Conservation (phyloP, 202 grass and related monocot species). For the Panicum hallii region DNA sequence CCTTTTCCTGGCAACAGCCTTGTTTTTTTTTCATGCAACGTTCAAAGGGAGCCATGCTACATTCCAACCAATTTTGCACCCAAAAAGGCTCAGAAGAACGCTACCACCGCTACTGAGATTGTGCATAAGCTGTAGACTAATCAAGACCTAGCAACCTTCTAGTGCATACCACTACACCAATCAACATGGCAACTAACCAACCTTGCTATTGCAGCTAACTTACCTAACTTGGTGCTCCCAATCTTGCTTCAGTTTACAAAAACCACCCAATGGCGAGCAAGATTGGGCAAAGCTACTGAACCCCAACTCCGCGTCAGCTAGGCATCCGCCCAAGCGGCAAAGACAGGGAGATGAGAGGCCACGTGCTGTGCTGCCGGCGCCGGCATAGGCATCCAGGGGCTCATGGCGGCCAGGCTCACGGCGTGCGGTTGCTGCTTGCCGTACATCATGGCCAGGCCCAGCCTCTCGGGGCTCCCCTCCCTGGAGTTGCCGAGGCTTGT, state of each 20-base stretch:
- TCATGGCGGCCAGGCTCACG: slow-evolving; percentile 34
- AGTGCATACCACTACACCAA: slow-evolving; percentile 32
- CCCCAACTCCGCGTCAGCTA: slow-evolving; percentile 9
- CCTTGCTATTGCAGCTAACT: background rate
- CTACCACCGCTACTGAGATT: slow-evolving; percentile 4
- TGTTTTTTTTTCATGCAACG: slow-evolving; percentile 42
- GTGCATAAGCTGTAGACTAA: slow-evolving; percentile 23
- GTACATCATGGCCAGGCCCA: slow-evolving; percentile 56
- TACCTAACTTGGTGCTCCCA: background rate
- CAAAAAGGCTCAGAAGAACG: slow-evolving; percentile 38
- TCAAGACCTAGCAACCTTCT: slow-evolving; percentile 17
- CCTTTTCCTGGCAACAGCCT: slow-evolving; percentile 27
- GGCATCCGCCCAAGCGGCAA: slow-evolving; percentile 75
- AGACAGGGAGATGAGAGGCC: slow-evolving; percentile 64
- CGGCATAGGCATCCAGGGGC: slow-evolving; percentile 71
- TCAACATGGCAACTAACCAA: slow-evolving; percentile 14
- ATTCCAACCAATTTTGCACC: slow-evolving; percentile 27
- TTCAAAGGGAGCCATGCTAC: slow-evolving; percentile 23
- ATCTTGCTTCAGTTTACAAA: slow-evolving; percentile 39
- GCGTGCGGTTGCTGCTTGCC: slow-evolving; percentile 44
- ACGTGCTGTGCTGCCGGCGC: slow-evolving; percentile 11
- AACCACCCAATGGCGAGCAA: slow-evolving; percentile 13
- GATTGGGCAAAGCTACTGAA: background rate
- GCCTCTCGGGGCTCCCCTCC: slow-evolving; percentile 63
- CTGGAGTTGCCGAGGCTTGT: slow-evolving; percentile 75